Conservation (phyloP, 192 early-diverging fungal genomes). For the Coemansia sp. region DNA sequence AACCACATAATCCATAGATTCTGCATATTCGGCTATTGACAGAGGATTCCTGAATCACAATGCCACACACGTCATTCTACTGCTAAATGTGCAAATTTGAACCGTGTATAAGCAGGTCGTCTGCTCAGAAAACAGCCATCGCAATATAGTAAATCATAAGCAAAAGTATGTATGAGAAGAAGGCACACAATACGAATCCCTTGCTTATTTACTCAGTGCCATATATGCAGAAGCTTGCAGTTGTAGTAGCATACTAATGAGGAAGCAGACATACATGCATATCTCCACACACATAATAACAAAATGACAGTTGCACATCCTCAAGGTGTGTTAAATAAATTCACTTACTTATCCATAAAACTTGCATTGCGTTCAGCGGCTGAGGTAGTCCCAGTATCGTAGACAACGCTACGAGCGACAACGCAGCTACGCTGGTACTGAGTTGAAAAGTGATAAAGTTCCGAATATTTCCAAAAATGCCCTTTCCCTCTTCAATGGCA, state of each 20-base stretch:
- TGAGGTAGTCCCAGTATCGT: slow-evolving; percentile 84
- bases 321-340: slow-evolving; percentile 58
- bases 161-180: neutral
- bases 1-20: neutral
- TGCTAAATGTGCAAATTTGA: neutral
- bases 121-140: neutral
- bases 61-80: neutral
- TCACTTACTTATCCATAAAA: slow-evolving; percentile 83
- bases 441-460: slow-evolving; percentile 97
- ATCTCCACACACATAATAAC: neutral
- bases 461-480: slow-evolving; percentile 97
- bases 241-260: neutral
- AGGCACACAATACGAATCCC: too few relatives aligned
- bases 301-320: neutral
- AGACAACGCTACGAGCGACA: slow-evolving; percentile 82
- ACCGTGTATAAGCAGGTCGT: neutral
- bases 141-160: neutral
- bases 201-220: neutral
- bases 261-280: neutral
- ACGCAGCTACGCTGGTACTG: slow-evolving; percentile 88
- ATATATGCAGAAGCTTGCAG: neutral
- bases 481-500: slow-evolving; percentile 95
- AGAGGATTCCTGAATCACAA: neutral
- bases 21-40: neutral
- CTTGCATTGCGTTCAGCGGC: slow-evolving; percentile 98